These are phyloP conservation scores for Baorangia bicolor DNA, from an alignment of 768 basidiomycete species.

Conservation along the genomic window DNA sequence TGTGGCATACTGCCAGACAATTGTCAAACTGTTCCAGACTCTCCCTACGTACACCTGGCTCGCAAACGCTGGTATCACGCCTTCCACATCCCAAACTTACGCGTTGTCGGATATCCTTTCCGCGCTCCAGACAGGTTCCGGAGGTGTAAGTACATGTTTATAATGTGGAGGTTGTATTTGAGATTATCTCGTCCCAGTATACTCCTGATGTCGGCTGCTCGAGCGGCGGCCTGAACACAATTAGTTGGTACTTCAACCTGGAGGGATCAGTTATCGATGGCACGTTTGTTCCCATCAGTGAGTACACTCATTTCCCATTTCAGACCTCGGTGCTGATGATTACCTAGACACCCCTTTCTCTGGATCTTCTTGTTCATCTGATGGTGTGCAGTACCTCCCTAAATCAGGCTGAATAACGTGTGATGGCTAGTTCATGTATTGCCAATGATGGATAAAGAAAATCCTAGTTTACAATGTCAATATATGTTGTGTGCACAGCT, in stretches of 20 bases:
- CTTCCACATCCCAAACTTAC: constrained; percentile 56
- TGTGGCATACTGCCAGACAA: constrained; percentile 61
- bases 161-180: neutral
- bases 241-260: constrained; percentile 65
- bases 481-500: neutral
- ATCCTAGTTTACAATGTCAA: neutral
- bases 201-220: constrained; percentile 51
- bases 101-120: constrained; percentile 51
- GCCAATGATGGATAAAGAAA: neutral
- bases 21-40: constrained; percentile 59
- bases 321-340: neutral
- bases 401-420: constrained; percentile 37
- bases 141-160: constrained; percentile 35
- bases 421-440: neutral
- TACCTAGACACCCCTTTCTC: constrained; percentile 50
- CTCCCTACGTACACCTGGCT: constrained; percentile 79
- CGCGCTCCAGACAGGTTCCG: constrained; percentile 55
- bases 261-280: constrained; percentile 70
- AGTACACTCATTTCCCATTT: constrained; percentile 12
- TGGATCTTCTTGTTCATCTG: constrained; percentile 46
- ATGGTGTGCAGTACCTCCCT: constrained; percentile 58
- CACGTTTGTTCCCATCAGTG: constrained; percentile 57
- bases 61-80: constrained; percentile 67
- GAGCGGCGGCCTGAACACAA: constrained; percentile 37
- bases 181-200: constrained; percentile 32